Evolutionary conservation across 1,284 basidiomycete species (phyloP), one percentile per base, ranked within the genome.

Genomic region (Heterobasidion parviporum): DNA sequence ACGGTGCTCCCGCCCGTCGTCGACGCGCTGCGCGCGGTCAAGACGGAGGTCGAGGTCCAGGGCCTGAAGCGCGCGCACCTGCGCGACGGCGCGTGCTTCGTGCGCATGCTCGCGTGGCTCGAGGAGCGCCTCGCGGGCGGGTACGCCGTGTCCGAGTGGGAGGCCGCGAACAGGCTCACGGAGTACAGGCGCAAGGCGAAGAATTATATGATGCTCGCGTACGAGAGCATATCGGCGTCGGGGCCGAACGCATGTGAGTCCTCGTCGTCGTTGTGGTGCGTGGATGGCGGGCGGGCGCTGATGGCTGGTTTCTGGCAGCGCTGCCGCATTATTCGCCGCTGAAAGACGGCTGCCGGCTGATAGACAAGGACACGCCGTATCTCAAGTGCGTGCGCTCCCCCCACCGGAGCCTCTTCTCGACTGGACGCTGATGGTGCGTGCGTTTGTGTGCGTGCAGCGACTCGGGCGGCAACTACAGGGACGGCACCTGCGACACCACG

Each of bases 401-500:
- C 45, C 16, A 18, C 2, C 8, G 26, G 8, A 7, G 16, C 32
- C 14, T 15, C 8, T 33, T 9, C 1, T 50, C 20, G 3, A 15
- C 48, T 33, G 15, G 16, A 15, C 15, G 26, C 8, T 12, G 10
- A 8, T 26, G 26, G 26, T 4, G n/a, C 10, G 10, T 46, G 44
- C 20, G 20, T 15, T 15, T 46, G n/a, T 5, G 12, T 3, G 4
- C 4, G 26, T 36, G n/a, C 33, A 54, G 53, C 65, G 92, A 94
- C 70, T 92, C 92, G 38, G 93, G 92, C 51, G 92, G 89, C 1
- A 92, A 95, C 66, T 95, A 94, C 70, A 75, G 78, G 61, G 92
- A 95, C 65, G 92, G 92, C 3, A 97, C 94, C 1, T 94, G 94
- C 70, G 94, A 98, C 70, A 95, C 92, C 8, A 95, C 93, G 1